Base-by-base conservation (phyloP, 768 basidiomycete species). In the Boletales sp. region DNA sequence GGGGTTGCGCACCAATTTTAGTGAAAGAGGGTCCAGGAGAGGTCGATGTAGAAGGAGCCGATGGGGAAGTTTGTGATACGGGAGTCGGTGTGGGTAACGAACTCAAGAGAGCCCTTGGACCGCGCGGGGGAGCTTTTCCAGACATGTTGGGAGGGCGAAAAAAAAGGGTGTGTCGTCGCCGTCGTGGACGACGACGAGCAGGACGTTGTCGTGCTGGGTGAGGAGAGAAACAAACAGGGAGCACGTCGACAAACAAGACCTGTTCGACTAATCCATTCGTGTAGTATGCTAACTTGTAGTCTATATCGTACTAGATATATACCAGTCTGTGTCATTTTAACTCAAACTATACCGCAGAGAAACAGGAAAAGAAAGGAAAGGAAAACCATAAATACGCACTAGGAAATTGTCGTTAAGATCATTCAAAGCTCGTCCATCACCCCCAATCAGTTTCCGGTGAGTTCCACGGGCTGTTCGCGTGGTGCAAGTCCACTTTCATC, bases 61-160 rank as follows among this genome's bases (percentile, higher is more conserved):
- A 60, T 51, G 71, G 47, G 42, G 72, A 62, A 24, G 71, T 59
- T 38, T 59, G 63, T 17, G 53, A 62, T 52, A 54, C 53, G 50
- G 58, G 53, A 15, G 69, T 43, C 12, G 52, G 48, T 29, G 71
- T 64, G 45, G 71, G 72, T 11, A 72, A 57, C 35, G 75, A 69
- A 51, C 78, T 79, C 53, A 81, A 61, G 52, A 90, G 73, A 40
- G 87, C 87, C 52, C 87, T 72, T 40, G 87, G 87, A 48, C 86
- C 87, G 57, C 75, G 78, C 56, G 87, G 87, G 59, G 87, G 87
- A 45, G 80, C 82, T 73, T 84, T 87, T 63, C 86, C 85, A 69
- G 86, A 87, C 87, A 89, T 87, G 52, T 54, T 43, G 63, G 47
- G 15, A 19, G 12, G 35, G 18, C 15, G 31, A 17, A 32, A 46